Evolutionary conservation across 1,284 basidiomycete species (phyloP).

Genomic region (Meira nashicola): DNA sequence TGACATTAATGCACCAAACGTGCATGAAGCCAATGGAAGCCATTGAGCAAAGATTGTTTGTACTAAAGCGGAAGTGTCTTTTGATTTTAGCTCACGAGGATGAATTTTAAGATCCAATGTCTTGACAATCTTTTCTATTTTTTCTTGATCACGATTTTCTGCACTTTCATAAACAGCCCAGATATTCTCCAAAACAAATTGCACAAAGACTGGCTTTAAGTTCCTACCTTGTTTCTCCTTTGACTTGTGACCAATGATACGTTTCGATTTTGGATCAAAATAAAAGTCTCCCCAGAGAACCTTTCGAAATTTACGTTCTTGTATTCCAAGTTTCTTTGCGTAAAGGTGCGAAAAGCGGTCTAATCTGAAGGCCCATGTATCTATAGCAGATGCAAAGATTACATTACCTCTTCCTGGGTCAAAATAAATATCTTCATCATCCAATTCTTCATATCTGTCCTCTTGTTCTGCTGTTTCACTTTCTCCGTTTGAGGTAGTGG

Average conservation of each 20-base stretch:
- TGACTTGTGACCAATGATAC: constrained; percentile 85
- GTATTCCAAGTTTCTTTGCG: constrained; percentile 82
- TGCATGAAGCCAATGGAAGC: constrained; percentile 86
- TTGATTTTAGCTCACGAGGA: constrained; percentile 84
- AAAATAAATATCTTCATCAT: constrained; percentile 91
- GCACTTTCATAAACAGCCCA: constrained; percentile 76
- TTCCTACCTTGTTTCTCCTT: constrained; percentile 64
- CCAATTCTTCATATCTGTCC: constrained; percentile 68
- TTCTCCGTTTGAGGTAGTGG: constrained; percentile 51
- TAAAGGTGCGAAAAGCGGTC: constrained; percentile 91
- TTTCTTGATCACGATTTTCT: constrained; percentile 57
- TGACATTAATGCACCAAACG: constrained; percentile 88
- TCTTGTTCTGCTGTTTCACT: constrained; percentile 47
- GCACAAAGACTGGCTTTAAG: constrained; percentile 95
- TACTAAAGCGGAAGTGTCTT: constrained; percentile 78
- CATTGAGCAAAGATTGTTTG: constrained; percentile 88
- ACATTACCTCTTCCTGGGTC: constrained; percentile 94
- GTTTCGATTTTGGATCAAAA: constrained; percentile 92
- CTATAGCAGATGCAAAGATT: constrained; percentile 90
- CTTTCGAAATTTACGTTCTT: constrained; percentile 76
- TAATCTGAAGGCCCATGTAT: constrained; percentile 96
- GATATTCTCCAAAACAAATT: constrained; percentile 94
- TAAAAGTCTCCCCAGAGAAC: constrained; percentile 98
- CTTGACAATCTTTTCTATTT: constrained; percentile 80
- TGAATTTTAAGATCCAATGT: constrained; percentile 77